Conservation (phyloP, 495 filamentous ascomycete species). For the Lichina pygmaea region DNA sequence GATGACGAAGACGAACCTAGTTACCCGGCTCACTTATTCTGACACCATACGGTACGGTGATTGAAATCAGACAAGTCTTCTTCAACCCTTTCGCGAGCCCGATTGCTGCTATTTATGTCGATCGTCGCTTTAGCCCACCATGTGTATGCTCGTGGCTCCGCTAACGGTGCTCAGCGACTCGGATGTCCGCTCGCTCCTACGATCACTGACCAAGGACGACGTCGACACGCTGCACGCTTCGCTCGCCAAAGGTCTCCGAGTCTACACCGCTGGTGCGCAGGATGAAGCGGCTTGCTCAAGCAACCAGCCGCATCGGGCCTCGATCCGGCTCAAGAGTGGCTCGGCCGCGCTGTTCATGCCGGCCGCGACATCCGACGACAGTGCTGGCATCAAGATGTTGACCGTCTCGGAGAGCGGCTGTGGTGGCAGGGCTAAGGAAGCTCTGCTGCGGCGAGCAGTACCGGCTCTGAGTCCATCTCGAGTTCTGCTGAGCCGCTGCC, state of each 20-base stretch:
- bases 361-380: conserved; percentile 26
- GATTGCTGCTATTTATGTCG: too few species aligned
- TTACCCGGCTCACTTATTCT: too few species aligned
- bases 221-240: conserved; percentile 32
- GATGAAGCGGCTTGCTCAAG: conserved; percentile 7
- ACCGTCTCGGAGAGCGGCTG: conserved; percentile 12
- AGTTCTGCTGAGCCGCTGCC: too few species aligned
- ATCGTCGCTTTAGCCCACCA: too few species aligned
- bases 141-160: conserved; percentile 9
- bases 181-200: conserved; percentile 42
- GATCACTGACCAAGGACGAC: conserved; percentile 40
- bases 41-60: too few species aligned
- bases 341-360: conserved; percentile 84
- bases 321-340: conserved; percentile 39
- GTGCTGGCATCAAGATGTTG: conserved; percentile 36
- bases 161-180: conserved; percentile 49
- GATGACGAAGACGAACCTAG: too few species aligned
- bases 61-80: too few species aligned
- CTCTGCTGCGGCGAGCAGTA: too few species aligned
- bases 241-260: conserved; percentile 52
- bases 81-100: too few species aligned
- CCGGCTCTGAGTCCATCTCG: conserved; percentile 7
- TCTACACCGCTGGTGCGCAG: conserved; percentile 49
- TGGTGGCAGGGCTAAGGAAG: conserved; percentile 4
- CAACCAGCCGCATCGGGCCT: conserved; percentile 41